Conservation (phyloP, 192 early-diverging fungal genomes). For the Rhizophagus clarus region DNA sequence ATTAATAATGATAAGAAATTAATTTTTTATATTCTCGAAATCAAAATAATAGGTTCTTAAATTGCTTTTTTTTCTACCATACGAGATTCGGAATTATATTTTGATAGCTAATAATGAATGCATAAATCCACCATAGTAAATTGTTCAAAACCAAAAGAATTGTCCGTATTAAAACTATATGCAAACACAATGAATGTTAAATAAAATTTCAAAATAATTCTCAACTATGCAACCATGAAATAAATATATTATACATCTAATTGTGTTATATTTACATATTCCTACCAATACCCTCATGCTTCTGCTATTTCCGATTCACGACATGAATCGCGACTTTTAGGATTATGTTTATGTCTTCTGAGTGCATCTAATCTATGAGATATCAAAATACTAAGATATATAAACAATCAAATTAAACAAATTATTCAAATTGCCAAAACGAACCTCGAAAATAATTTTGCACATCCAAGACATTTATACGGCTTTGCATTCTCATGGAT, state of each 20-base stretch:
- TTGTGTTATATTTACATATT: neutral
- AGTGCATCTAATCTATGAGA: slow-evolving; percentile 28
- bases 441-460: slow-evolving; percentile 31
- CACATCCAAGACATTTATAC: slow-evolving; percentile 60
- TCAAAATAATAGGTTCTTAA: neutral
- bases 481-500: slow-evolving; percentile 64
- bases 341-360: slow-evolving; percentile 28
- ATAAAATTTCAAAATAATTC: neutral
- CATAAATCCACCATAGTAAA: neutral
- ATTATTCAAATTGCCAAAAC: neutral
- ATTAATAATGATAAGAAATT: neutral
- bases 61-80: neutral
- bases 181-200: neutral
- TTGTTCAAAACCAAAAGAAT: neutral
- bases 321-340: slow-evolving; percentile 23
- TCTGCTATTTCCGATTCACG: slow-evolving; percentile 11
- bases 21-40: neutral
- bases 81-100: neutral
- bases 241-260: neutral
- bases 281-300: neutral
- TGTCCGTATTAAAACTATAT: neutral
- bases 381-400: neutral
- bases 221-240: neutral
- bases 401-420: neutral
- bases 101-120: neutral